Base-by-base conservation (phyloP, 805 yeast genomes). In the Metschnikowia kunwiensis region DNA sequence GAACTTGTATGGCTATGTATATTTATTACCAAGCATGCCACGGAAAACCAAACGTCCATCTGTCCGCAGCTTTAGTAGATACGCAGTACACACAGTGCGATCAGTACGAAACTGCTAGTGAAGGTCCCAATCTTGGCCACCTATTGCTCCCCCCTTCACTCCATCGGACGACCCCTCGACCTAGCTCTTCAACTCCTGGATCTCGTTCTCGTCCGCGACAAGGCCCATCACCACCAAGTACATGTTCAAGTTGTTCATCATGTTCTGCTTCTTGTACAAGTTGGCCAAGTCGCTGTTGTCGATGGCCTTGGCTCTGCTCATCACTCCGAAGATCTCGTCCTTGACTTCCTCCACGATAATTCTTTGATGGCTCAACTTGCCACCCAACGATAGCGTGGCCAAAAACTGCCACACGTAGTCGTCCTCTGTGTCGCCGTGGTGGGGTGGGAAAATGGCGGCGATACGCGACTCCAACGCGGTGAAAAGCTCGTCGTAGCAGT, bases 181-280 rank as follows among this genome's bases (percentile, higher is more conserved):
- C n/a, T 44, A 57, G 22, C 37, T 44, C 35, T 51, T 51, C 46
- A 89, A 70, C 64, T 88, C 96, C 27, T 82, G 77, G 55, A 89
- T 89, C 58, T 86, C 96, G 38, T 80, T 82, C 51, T 86, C 93
- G 48, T 86, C 85, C 5, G 97, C 96, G 42, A 85, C 86, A 47
- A 91, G 74, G 6, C 98, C 98, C 94, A 91, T 88, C 30, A 89
- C 97, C 51, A 91, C 93, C 63, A 91, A 75, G 68, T 88, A 89
- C 74, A 91, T 68, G 60, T 91, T 91, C 74, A 91, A 75, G 56
- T 88, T 88, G 47, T 77, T 78, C 55, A 85, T 73, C 54, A 82
- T 74, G 64, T 71, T 78, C 50, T 70, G 77, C 49, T 72, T 74
- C 56, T 65, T 68, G 56, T 65, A 63, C 46, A 65, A 56, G 50